These are phyloP conservation scores for Wickerhamomyces mucosus DNA, from an alignment of 805 yeast species.

Conservation along the genomic window DNA sequence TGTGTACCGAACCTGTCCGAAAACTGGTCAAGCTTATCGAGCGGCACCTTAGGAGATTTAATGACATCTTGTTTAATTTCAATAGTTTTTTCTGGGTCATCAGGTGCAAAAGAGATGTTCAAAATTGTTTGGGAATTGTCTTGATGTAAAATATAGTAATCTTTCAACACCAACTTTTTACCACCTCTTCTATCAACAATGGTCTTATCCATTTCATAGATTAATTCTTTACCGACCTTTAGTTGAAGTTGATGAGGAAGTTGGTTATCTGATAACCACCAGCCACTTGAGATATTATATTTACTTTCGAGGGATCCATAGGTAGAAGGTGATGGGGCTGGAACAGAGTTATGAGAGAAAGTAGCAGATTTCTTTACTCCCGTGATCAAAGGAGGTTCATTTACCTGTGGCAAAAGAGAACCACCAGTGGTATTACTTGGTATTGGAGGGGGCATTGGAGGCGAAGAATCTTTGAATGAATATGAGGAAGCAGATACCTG, in stretches of 20 bases:
- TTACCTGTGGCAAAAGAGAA: too few relatives aligned
- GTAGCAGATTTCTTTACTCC: too few relatives aligned
- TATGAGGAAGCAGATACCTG: too few relatives aligned
- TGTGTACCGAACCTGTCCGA: conserved; percentile 42
- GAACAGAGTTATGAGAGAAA: too few relatives aligned
- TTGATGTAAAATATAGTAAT: conserved; percentile 61
- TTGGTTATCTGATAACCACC: conserved; percentile 56
- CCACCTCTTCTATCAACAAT: conserved; percentile 48
- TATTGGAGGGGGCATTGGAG: too few relatives aligned
- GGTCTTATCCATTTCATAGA: conserved; percentile 58
- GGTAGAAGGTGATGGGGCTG: too few relatives aligned
- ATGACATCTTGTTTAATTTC: conserved; percentile 28
- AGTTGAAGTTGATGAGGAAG: conserved; percentile 44
- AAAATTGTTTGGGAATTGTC: conserved; percentile 63
- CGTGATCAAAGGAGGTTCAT: too few relatives aligned
- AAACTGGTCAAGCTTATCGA: conserved; percentile 37
- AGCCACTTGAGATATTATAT: conserved; percentile 30
- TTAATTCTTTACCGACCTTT: conserved; percentile 37
- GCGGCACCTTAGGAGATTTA: conserved; percentile 36
- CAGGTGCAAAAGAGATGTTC: conserved; percentile 44
- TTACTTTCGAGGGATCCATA: too few relatives aligned
- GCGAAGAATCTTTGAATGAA: too few relatives aligned
- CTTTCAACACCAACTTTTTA: conserved; percentile 37
- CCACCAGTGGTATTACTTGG: too few relatives aligned
- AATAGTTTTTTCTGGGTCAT: conserved; percentile 44